Evolutionary conservation across 768 basidiomycete species (phyloP), one percentile per base, ranked within the genome.

Genomic region (Serendipita sp.): DNA sequence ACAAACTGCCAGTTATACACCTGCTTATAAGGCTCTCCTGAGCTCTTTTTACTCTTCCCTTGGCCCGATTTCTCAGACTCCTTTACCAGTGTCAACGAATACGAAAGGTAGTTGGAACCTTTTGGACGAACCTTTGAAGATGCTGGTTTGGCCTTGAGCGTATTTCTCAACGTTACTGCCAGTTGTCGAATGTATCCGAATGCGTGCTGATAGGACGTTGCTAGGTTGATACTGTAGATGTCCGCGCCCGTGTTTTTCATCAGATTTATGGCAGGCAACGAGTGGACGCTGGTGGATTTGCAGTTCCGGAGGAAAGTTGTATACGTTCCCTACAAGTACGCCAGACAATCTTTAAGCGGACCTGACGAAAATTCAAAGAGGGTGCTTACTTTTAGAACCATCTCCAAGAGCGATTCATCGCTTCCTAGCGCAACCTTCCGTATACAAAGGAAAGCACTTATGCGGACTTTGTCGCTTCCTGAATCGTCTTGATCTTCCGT

Each of bases 1-100:
- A 86, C 88, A 68, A 87, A 97, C 75, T 97, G 96, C 96, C 96
- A 99, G 75, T 97, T 99, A 75, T 99, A 96, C 23, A 99, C 95
- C 69, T 88, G 86, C 73, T 86, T 87, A 75, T 88, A 94, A 6
- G 91, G 85, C 68, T 98, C 93, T 86, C 91, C 72, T 23, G 66
- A 6, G 65, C 68, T 6, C 65, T 68, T 10, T 63, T 69, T 36
- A 64, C 63, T 45, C 37, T 46, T 64, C 6, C n/a, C 44, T 16
- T 40, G 8, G 1, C 58, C 44, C 2, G 16, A 43, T 62, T 11
- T 67, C 66, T 8, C 66, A 65, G 23, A 69, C 70, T 34, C 64
- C 18, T 16, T 10, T 2, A 50, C 29, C 5, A 2, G 6, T 18
- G 29, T 50, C n/a, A 6, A 50, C 6, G 13, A 40, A 40, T 36